Evolutionary conservation across 345 rosid species (phyloP).

Genomic region (Arabidopsis arenosa): DNA sequence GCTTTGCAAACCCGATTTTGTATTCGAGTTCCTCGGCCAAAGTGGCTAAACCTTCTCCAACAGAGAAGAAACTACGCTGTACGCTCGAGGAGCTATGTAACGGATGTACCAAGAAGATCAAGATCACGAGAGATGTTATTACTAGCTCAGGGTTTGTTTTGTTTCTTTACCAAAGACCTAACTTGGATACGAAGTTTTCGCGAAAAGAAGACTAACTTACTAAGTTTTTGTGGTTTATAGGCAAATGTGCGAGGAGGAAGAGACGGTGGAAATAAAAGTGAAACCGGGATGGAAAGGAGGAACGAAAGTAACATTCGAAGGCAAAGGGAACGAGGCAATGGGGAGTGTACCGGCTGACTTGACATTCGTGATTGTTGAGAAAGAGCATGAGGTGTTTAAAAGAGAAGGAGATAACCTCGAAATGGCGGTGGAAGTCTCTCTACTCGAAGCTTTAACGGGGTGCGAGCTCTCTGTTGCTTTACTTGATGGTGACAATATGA

Average conservation of each 20-base stretch:
- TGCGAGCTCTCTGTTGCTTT: conserved; percentile 62
- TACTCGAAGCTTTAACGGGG: conserved; percentile 68
- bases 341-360: conserved; percentile 69
- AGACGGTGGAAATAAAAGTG: conserved; percentile 65
- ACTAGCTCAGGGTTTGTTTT: conserved; percentile 64
- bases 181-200: neutral
- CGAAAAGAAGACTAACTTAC: neutral
- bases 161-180: conserved; percentile 6
- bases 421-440: conserved; percentile 59
- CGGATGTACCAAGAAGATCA: conserved; percentile 79
- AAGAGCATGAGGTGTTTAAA: conserved; percentile 56
- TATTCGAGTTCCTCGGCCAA: conserved; percentile 67
- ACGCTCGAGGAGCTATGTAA: conserved; percentile 85
- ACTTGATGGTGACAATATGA: conserved; percentile 56
- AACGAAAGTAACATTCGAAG: conserved; percentile 83
- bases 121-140: conserved; percentile 73
- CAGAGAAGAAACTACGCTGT: conserved; percentile 69
- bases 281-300: conserved; percentile 92
- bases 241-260: conserved; percentile 59
- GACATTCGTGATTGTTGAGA: conserved; percentile 66
- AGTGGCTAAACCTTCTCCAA: conserved; percentile 62
- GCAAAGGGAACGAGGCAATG: conserved; percentile 72
- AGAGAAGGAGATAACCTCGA: conserved; percentile 77
- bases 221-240: conserved; percentile 18
- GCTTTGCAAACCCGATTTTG: conserved; percentile 59